Base-by-base conservation (phyloP, 139 green algal genomes). In the Chlorella sp. region DNA sequence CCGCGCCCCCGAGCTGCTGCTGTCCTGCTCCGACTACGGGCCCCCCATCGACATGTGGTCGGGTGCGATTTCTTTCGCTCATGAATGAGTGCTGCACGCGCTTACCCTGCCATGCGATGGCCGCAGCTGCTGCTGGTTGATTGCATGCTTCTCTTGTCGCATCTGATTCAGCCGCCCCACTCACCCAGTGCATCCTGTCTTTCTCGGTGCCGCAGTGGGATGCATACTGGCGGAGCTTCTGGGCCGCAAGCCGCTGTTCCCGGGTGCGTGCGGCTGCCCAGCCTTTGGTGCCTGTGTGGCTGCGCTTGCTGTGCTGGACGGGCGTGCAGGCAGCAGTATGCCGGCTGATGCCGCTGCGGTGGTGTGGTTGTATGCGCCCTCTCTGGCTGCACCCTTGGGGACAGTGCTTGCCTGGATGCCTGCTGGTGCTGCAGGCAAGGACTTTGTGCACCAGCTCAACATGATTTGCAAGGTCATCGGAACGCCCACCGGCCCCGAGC, bases 371-470 rank as follows among this genome's bases (percentile, higher is more conserved):
- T n/a, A n/a, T n/a, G n/a, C n/a, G n/a, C n/a, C n/a, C n/a, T n/a
- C n/a, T n/a, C n/a, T n/a, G 44, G 44, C 44, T 9, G 44, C 44
- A 51, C 44, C 44, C 44, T 51, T 51, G 44, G 44, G n/a, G n/a
- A n/a, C 44, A 51, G 44, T 51, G 44, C 44, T 51, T 51, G 44
- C 44, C 6, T 51, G 44, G 7, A 51, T 51, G 6, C 44, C 9
- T 51, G 7, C 44, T 9, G 9, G 6, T 51, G 6, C 44, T 9
- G 44, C 75, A 82, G 95, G 95, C 47, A 96, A 94, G 87, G 95
- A 98, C 89, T 98, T 97, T 86, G 92, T 99, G 36, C 92, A 99
- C 85, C 95, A 98, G 91, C 93, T 99, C 39, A 95, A 95, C 85
- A 90, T 98, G 78, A 90, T 99, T 57, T 93, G 95, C 84, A 94